These are phyloP conservation scores for Chlorella variabilis DNA, from an alignment of 163 green algal genomes.

Conservation along the genomic window DNA sequence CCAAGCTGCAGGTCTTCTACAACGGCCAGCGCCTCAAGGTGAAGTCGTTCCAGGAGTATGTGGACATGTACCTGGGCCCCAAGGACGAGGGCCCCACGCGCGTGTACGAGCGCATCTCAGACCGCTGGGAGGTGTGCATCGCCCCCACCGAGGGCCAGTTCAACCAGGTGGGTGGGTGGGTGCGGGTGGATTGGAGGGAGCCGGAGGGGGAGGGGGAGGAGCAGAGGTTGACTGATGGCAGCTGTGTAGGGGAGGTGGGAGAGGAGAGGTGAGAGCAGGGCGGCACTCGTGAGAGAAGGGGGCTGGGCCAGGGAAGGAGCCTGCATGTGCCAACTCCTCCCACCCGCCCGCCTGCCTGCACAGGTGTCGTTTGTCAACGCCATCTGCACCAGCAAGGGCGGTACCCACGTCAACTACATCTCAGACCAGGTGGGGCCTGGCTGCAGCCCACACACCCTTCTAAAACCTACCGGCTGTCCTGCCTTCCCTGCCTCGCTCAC, in stretches of 20 bases:
- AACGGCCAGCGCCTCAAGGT: conserved; percentile 89
- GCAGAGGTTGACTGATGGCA: neutral
- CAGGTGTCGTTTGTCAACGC: conserved; percentile 99
- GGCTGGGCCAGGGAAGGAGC: too few species aligned
- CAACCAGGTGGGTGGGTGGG: conserved; percentile 75
- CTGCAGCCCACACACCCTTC: neutral
- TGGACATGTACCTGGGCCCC: conserved; percentile 93
- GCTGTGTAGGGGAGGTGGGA: neutral
- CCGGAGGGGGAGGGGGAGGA: neutral
- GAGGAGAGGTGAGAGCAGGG: too few species aligned
- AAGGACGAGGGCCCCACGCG: conserved; percentile 59
- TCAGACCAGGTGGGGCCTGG: conserved; percentile 81
- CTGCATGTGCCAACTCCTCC: too few species aligned
- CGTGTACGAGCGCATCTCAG: conserved; percentile 91
- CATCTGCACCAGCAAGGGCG: conserved; percentile 97
- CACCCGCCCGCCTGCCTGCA: too few species aligned
- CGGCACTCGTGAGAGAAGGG: too few species aligned
- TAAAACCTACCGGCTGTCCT: too few species aligned
- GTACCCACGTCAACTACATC: conserved; percentile 96
- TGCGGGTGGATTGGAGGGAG: neutral
- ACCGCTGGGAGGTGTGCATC: conserved; percentile 92
- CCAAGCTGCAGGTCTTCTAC: conserved; percentile 84
- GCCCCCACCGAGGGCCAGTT: conserved; percentile 89
- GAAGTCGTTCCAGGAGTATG: conserved; percentile 96
- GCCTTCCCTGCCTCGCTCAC: neutral